Base-by-base conservation (phyloP, 257 asterid genomes). In the Przewalskia tangutica region DNA sequence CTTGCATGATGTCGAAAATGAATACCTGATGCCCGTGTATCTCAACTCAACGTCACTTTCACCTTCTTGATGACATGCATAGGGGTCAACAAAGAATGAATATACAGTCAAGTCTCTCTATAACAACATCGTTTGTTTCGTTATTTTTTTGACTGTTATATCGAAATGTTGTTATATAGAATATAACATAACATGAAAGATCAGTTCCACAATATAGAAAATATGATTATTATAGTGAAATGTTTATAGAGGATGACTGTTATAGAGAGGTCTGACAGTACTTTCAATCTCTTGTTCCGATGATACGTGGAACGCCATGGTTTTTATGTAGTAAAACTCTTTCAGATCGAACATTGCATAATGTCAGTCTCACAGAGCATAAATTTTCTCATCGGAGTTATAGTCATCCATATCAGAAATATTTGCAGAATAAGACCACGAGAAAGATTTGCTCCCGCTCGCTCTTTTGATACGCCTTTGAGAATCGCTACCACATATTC, bases 371-470 rank as follows among this genome's bases (percentile, higher is more conserved):
- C 88, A 95, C 86, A 95, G 53, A 32, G 98, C 99, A 82, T 95
- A 95, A 16, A 95, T 94, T 84, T 87, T 95, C 84, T 95, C 99
- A 81, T 95, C 99, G 0, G 98, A 94, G 81, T 96, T 91, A 65
- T 91, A 91, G 40, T 94, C 99, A 59, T 94, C 98, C 79, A 85
- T 60, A 63, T 96, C 97, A 4, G 99, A 92, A 56, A 92, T 80
- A 82, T 93, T 87, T 11, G 91, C 93, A 0, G 99, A 96, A 81
- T 91, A 85, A 0, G 98, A 85, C 99, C 97, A 94, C 1, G 99
- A 96, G 81, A 94, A 96, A 3, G 99, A 96, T 77, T 93, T 96
- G 83, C 98, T 96, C 36, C 98, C 98, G 27, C 94, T 93, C 0
- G 95, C 89, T 80, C 98, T 86, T 83, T 87, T 90, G 77, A 96